Evolutionary conservation across 306 rosid species (phyloP).

Genomic region (Phaseolus lunatus): DNA sequence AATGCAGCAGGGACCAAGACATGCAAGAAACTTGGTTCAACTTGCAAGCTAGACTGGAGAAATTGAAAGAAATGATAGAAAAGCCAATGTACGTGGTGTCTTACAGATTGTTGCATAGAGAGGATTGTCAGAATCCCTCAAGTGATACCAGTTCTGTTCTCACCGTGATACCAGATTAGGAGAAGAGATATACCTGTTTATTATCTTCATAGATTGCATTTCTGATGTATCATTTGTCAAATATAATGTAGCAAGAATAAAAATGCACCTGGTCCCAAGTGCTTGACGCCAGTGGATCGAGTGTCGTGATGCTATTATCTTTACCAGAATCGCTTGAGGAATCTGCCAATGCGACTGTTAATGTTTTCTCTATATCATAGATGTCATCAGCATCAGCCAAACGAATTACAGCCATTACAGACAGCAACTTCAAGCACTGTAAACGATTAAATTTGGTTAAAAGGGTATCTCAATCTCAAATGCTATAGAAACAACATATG

Average conservation of each 20-base stretch:
- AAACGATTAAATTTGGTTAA: conserved; percentile 39
- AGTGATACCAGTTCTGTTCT: background rate
- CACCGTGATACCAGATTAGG: background rate
- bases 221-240: conserved; percentile 21
- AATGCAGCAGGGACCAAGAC: background rate
- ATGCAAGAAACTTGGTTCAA: background rate
- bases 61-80: background rate
- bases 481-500: conserved; percentile 26
- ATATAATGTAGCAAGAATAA: conserved; percentile 32
- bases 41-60: background rate
- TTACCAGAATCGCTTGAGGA: conserved; percentile 54
- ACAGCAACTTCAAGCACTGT: conserved; percentile 86
- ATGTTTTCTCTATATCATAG: conserved; percentile 64
- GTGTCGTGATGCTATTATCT: conserved; percentile 59
- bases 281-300: conserved; percentile 87
- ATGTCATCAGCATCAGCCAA: conserved; percentile 64
- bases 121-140: background rate
- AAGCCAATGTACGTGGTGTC: background rate
- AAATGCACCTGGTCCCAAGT: conserved; percentile 81
- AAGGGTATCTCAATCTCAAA: conserved; percentile 14
- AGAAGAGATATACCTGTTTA: background rate
- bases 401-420: conserved; percentile 82
- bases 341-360: conserved; percentile 65
- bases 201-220: background rate
- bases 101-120: background rate